A percentile compares a stretch with the other conserved stretches of the same genome.
Evolutionary conservation across 306 rosid genomes (phyloP).

Genomic region (Senna siamea): DNA sequence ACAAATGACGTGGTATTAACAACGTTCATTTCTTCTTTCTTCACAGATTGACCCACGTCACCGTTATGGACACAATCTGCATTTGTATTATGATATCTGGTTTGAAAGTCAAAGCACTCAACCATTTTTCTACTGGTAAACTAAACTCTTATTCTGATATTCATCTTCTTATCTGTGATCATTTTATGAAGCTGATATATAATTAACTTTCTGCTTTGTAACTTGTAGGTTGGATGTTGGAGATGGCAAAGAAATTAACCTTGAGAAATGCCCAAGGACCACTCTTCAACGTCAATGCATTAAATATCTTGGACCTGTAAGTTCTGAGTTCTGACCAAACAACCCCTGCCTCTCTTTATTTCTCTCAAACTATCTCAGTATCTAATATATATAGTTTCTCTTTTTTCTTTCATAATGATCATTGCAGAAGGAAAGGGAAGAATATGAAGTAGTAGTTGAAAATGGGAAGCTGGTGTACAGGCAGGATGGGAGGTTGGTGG

Average conservation of each 20-base stretch:
- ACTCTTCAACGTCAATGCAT: conserved; percentile 81
- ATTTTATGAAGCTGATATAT: conserved; percentile 2
- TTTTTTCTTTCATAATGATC: too few species aligned
- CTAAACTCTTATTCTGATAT: too few species aligned
- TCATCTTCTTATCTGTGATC: background rate
- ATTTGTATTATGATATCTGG: conserved; percentile 89
- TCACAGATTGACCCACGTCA: conserved; percentile 94
- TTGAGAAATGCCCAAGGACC: conserved; percentile 72
- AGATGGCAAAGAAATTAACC: conserved; percentile 83
- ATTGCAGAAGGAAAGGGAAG: conserved; percentile 85
- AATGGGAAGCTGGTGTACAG: conserved; percentile 67
- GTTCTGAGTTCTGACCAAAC: conserved; percentile 12
- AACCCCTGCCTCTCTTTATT: background rate
- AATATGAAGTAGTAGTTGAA: conserved; percentile 75
- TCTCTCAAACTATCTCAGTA: background rate
- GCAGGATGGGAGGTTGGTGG: conserved; percentile 57
- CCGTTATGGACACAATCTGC: conserved; percentile 95
- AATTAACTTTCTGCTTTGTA: conserved; percentile 16
- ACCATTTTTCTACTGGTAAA: conserved; percentile 95
- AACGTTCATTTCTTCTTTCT: conserved; percentile 21
- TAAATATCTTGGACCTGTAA: conserved; percentile 88
- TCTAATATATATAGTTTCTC: too few species aligned
- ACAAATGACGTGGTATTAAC: conserved; percentile 9
- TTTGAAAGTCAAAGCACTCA: conserved; percentile 83
- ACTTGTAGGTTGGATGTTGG: conserved; percentile 85